Conservation (phyloP, 441 rosid species). For the Adansonia grandidieri region DNA sequence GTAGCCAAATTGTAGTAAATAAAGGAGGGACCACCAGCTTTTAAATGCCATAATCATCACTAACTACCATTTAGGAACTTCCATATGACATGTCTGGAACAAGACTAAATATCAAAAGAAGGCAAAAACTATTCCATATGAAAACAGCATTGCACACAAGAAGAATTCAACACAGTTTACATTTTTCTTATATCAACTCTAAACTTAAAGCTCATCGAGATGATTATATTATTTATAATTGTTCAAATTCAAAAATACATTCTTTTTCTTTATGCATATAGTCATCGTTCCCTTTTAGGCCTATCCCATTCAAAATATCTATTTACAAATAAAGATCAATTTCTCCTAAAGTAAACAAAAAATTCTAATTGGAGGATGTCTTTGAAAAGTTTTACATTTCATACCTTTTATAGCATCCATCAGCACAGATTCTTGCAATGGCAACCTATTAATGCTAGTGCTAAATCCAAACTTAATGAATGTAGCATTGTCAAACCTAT, state of each 20-base stretch:
- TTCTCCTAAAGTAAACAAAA: background rate
- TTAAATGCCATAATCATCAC: slow-evolving; percentile 13
- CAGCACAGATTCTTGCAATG: background rate
- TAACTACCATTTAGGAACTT: background rate
- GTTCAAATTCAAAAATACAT: background rate
- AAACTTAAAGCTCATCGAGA: slow-evolving; percentile 9
- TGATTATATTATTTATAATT: background rate
- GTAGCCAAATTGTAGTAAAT: background rate
- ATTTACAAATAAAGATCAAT: background rate
- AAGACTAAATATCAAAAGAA: background rate
- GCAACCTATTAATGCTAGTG: background rate
- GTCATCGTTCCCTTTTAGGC: background rate
- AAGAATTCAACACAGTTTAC: slow-evolving; percentile 11
- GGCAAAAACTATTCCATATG: background rate
- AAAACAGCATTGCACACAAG: background rate
- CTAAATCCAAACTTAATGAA: background rate
- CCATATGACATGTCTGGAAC: background rate
- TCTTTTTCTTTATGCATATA: background rate
- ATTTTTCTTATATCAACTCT: background rate
- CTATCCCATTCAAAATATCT: background rate
- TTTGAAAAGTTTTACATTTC: background rate
- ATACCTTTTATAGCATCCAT: background rate
- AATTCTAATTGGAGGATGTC: background rate
- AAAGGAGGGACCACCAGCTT: background rate
- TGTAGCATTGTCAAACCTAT: background rate